Evolutionary conservation across 2,329 filamentous ascomycete species (phyloP).

Genomic region (Cladosporium sp.): DNA sequence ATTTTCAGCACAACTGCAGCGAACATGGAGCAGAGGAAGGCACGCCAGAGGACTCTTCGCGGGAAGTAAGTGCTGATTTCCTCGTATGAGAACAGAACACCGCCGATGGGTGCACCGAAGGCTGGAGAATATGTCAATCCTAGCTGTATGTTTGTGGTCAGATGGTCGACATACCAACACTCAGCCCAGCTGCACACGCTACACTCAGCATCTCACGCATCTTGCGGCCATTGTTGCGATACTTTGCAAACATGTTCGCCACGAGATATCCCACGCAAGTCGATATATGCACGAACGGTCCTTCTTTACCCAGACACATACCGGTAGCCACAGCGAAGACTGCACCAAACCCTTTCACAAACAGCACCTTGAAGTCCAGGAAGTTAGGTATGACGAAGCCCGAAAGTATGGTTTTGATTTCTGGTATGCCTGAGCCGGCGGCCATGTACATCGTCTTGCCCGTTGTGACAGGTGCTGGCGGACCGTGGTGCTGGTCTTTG

Average conservation of each 20-base stretch:
- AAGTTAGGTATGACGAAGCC: conserved; percentile 59
- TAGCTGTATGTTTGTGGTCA: no score
- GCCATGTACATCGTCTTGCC: conserved; percentile 58
- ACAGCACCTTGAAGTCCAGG: conserved; percentile 51
- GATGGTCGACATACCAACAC: conserved; percentile 34
- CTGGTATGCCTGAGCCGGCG: conserved; percentile 56
- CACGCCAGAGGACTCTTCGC: conserved; percentile 55
- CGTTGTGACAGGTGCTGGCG: conserved; percentile 18
- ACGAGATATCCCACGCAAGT: conserved; percentile 55
- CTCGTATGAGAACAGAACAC: conserved; percentile 58
- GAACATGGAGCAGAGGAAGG: conserved; percentile 55
- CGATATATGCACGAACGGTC: conserved; percentile 59
- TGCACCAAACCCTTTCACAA: conserved; percentile 56
- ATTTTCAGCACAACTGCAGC: conserved; percentile 54
- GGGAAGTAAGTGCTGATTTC: conserved; percentile 60
- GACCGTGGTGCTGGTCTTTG: conserved; percentile 22
- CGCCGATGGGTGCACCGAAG: conserved; percentile 60
- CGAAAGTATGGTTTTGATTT: conserved; percentile 59
- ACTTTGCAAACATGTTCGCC: conserved; percentile 51
- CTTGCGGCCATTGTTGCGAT: conserved; percentile 54
- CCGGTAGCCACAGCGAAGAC: conserved; percentile 56
- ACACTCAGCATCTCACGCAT: conserved; percentile 57
- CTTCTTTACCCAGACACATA: conserved; percentile 60
- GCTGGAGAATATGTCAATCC: conserved; percentile 29
- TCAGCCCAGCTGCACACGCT: conserved; percentile 54